Evolutionary conservation across 176 grass and related monocot species (phyloP), one percentile per base, ranked within the genome.

Genomic region (Oryza officinalis): DNA sequence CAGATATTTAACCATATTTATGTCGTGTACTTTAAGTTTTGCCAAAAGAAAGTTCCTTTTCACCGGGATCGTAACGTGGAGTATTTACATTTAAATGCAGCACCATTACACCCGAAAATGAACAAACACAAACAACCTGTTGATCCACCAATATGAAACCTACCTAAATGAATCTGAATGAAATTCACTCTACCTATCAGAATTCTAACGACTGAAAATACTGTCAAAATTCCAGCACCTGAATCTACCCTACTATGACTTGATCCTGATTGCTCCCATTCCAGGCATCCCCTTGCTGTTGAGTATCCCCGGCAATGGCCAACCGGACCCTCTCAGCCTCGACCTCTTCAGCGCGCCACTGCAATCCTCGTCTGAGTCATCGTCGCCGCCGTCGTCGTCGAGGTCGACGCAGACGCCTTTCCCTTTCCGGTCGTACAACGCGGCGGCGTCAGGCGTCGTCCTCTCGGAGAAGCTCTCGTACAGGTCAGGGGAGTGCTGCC

Each of bases 381-480:
- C 74, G 15, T 41, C 44, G 44, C 6, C 80, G 71, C 9, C 80
- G 71, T 30, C 26, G 65, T 66, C 44, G 27, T 74, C 73, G 18
- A 10, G 13, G 10, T 84, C 89, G 0, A 91, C 2, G 54, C 81
- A 91, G 8, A 85, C 33, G 35, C 33, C 65, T 60, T 91, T 91
- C 59, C 89, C 89, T 71, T 91, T 91, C 81, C 43, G 80, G 78
- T 91, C 77, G 22, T 88, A 32, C 57, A 33, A 32, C 31, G 52
- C 18, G 20, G 18, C 72, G 35, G 45, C 73, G 7, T 47, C 81
- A 8, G 88, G 84, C 45, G 88, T 83, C 45, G 84, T 52, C 23
- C 88, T 65, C 35, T 79, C 71, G 9, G 59, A 76, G 46, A 86
- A 74, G 84, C 88, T 90, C 88, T 90, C 88, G 84, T 86, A 86